A percentile compares a stretch with the other conserved stretches of the same genome.
phyloP scores from a whole-genome alignment of 2,329 filamentous ascomycete genomes.

The Samsoniella hepiali region DNA sequence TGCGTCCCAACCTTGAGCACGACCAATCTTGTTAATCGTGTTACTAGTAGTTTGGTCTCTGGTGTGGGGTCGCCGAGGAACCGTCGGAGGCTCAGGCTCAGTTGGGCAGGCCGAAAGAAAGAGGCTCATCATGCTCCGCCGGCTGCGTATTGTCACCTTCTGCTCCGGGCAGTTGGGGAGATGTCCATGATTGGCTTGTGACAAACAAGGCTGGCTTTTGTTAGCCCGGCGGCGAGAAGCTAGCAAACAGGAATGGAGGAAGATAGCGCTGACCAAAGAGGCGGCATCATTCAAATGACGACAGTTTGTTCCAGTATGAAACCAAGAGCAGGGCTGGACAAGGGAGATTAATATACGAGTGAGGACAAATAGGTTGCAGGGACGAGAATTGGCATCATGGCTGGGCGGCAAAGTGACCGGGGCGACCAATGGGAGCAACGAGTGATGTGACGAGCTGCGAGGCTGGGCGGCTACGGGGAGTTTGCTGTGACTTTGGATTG shows the following conservation, averaged over 20 bases:
- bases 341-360: background rate
- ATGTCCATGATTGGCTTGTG: background rate
- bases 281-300: constrained; percentile 1
- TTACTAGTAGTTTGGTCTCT: background rate
- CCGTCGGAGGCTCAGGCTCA: background rate
- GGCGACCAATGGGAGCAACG: constrained; percentile 4
- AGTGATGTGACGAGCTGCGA: constrained; percentile 3
- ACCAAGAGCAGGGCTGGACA: background rate
- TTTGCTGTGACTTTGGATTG: background rate
- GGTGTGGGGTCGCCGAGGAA: background rate
- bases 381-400: background rate
- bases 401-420: constrained; percentile 11
- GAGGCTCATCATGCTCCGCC: background rate
- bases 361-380: background rate
- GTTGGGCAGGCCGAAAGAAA: background rate
- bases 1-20: background rate
- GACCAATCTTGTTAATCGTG: background rate
- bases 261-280: constrained; percentile 3
- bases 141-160: constrained; percentile 4
- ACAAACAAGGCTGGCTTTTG: background rate
- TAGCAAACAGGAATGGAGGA: background rate
- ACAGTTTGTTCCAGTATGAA: background rate
- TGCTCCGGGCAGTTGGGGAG: background rate
- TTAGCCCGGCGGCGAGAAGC: background rate
- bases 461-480: background rate